These are phyloP conservation scores for Aquilaria sinensis DNA, from an alignment of 345 rosid species.

Conservation along the genomic window DNA sequence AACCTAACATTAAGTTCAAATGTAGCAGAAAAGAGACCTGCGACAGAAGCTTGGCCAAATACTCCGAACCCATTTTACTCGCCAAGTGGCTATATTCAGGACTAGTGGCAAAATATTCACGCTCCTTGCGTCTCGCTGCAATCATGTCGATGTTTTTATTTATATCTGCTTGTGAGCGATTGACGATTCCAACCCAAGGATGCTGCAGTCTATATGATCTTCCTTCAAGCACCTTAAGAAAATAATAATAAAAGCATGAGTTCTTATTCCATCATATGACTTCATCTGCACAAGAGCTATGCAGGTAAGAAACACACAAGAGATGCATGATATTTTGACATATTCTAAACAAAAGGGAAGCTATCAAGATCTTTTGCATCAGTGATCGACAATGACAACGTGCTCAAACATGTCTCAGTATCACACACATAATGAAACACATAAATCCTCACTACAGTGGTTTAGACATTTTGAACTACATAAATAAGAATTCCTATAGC, in stretches of 20 bases:
- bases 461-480: no score
- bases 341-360: no score
- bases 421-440: no score
- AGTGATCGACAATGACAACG: no score
- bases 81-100: slow-evolving; percentile 92
- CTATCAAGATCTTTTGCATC: no score
- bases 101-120: slow-evolving; percentile 85
- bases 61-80: slow-evolving; percentile 92
- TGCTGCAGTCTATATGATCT: slow-evolving; percentile 77
- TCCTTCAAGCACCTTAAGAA: slow-evolving; percentile 82
- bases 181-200: slow-evolving; percentile 99
- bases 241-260: slow-evolving; percentile 4
- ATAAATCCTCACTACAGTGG: no score
- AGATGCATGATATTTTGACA: no score
- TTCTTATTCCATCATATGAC: no score
- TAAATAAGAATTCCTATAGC: no score
- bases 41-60: slow-evolving; percentile 92
- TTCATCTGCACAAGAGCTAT: no score
- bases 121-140: slow-evolving; percentile 78
- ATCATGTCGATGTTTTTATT: slow-evolving; percentile 89
- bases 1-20: background rate
- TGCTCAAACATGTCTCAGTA: no score
- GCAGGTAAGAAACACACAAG: no score
- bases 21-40: slow-evolving; percentile 39
- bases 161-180: slow-evolving; percentile 97